phyloP scores from a whole-genome alignment of 2,329 filamentous ascomycete species.

The Nigrospora osmanthi region DNA sequence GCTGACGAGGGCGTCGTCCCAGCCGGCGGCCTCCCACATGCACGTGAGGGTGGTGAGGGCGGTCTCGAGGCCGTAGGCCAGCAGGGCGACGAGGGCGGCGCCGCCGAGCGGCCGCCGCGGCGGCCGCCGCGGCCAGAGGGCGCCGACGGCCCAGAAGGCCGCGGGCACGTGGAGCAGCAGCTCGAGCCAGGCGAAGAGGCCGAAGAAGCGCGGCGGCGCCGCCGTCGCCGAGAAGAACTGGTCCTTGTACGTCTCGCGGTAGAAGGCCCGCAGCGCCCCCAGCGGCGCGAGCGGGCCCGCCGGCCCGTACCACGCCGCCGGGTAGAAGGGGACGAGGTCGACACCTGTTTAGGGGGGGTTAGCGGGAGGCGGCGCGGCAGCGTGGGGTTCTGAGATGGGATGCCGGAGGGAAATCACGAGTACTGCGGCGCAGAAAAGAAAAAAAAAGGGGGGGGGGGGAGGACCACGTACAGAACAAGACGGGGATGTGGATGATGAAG shows the following conservation, averaged over 20 bases:
- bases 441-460: not conserved
- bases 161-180: slow-evolving; percentile 41
- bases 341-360: slow-evolving; percentile 29
- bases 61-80: slow-evolving; percentile 44
- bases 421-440: too few species aligned
- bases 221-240: slow-evolving; percentile 37
- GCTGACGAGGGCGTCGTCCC: slow-evolving; percentile 38
- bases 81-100: slow-evolving; percentile 37
- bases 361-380: not conserved
- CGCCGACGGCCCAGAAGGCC: slow-evolving; percentile 36
- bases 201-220: slow-evolving; percentile 38
- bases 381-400: too few species aligned
- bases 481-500: slow-evolving; percentile 22
- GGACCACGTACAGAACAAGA: slow-evolving; percentile 20
- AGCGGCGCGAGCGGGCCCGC: slow-evolving; percentile 40
- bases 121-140: slow-evolving; percentile 18
- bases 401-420: too few species aligned
- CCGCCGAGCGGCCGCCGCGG: slow-evolving; percentile 20
- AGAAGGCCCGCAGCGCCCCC: slow-evolving; percentile 34
- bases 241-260: slow-evolving; percentile 41
- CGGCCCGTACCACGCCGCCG: slow-evolving; percentile 28
- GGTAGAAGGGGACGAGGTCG: slow-evolving; percentile 47
- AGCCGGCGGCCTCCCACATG: slow-evolving; percentile 39
- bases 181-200: slow-evolving; percentile 42
- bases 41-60: slow-evolving; percentile 43